Conservation (phyloP, 208 protist genomes). For the Acanthamoeba sp. region DNA sequence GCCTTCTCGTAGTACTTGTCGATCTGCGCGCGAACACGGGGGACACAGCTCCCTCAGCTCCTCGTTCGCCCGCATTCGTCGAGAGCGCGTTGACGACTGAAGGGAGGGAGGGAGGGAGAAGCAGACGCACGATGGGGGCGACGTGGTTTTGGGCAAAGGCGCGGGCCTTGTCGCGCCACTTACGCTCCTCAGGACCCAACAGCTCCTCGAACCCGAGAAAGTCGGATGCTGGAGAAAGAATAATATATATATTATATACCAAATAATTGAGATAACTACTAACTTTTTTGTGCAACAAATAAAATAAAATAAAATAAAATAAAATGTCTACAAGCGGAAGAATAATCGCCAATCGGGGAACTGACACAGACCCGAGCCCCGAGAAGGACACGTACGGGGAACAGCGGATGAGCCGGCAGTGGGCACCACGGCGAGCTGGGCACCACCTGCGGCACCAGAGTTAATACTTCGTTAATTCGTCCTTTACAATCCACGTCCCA, state of each 20-base stretch:
- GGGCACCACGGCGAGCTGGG: not conserved
- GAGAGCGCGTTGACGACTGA: not conserved
- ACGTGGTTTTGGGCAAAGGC: slow-evolving; percentile 10
- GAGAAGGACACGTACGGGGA: not conserved
- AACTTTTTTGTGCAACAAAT: not conserved
- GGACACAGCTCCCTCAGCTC: too few relatives aligned
- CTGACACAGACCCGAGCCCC: too few relatives aligned
- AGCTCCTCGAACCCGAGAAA: slow-evolving; percentile 14
- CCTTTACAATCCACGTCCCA: too few relatives aligned
- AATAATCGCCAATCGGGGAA: not conserved
- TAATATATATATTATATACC: not conserved
- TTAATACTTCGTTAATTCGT: too few relatives aligned
- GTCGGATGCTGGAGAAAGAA: not conserved
- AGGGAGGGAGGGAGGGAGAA: not conserved
- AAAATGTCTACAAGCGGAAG: too few relatives aligned
- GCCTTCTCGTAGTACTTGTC: slow-evolving; percentile 82
- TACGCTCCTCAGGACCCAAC: not conserved
- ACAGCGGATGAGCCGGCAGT: not conserved
- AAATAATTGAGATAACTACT: not conserved
- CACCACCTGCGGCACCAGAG: not conserved
- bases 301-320: too few relatives aligned
- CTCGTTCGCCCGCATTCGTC: too few relatives aligned
- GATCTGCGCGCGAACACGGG: slow-evolving; percentile 6
- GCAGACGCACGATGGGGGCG: not conserved
- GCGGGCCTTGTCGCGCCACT: slow-evolving; percentile 40